Base-by-base conservation (phyloP, 2,329 filamentous ascomycete genomes). In the Alternaria angustiovoidea region DNA sequence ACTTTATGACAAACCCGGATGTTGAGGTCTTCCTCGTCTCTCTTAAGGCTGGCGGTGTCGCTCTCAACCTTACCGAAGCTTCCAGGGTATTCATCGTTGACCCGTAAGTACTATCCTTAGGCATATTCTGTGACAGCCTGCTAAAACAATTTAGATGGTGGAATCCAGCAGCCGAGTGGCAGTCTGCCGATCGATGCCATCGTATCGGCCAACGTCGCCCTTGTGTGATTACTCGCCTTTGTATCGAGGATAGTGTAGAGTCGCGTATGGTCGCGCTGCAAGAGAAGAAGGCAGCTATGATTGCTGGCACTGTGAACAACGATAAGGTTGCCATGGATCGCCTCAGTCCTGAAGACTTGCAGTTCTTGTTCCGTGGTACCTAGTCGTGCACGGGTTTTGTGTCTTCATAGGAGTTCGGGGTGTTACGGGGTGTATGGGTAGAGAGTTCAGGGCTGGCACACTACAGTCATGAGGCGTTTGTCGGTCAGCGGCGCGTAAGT, bases 91-190 rank as follows among this genome's bases (percentile, higher is more conserved):
- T 97, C 78, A 97, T 98, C 62, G 89, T 98, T 59, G 95, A 99
- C 73, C 95, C 95, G 84, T 94, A 87, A 86, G 91, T 90, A 41
- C 32, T 42, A 14, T 30, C 49, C 7, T 9, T 42, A 16, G 30
- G 36, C 32, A 42, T 38, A 5, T 36, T 4, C 9, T 38, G 1
- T 34, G 18, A 22, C 18, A n/a, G 22, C 12, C 22, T 70, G 47
- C 78, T 78, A 68, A 81, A 53, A 18, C 26, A 26, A 32, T 63
- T 36, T 67, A 93, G 91, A 69, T 98, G 95, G 95, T 99, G 95
- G 95, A 98, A 98, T 70, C 95, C 95, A n/a, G 94, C 94, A n/a
- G 94, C 94, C 0, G 95, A 99, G 81, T 99, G 95, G 95, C 95
- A 99, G 80, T 95, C 91, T 63, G 95, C 95, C 3, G 95, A 99